A percentile compares a stretch with the other conserved stretches of the same genome.
phyloP scores from a whole-genome alignment of 495 filamentous ascomycete species.

The Xylaria palmicola region DNA sequence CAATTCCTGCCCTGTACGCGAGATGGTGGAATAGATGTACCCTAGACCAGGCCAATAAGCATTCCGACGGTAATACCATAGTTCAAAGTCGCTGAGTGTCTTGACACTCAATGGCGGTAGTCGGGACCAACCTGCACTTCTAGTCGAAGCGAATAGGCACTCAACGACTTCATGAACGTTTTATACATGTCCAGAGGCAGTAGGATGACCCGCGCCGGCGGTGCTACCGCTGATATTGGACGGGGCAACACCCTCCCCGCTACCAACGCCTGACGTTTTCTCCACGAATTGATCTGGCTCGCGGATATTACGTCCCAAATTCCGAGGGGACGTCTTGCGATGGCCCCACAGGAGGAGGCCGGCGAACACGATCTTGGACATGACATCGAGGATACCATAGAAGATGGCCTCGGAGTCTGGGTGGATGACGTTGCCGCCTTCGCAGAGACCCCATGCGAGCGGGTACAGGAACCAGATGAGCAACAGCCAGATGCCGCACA shows the following conservation, averaged over 20 bases:
- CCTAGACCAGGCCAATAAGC: too few species aligned
- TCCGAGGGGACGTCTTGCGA: constrained; percentile 50
- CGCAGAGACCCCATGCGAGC: constrained; percentile 63
- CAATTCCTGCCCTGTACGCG: too few species aligned
- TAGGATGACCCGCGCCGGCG: constrained; percentile 1
- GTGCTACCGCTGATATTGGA: constrained; percentile 4
- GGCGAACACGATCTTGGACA: constrained; percentile 58
- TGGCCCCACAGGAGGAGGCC: constrained; percentile 52
- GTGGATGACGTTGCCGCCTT: constrained; percentile 66
- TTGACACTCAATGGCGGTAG: too few species aligned
- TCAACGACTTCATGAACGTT: background rate
- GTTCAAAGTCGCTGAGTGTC: too few species aligned
- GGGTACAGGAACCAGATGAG: constrained; percentile 68
- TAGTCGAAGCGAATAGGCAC: too few species aligned
- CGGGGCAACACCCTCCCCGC: background rate
- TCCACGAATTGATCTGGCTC: constrained; percentile 26
- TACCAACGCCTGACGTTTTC: background rate
- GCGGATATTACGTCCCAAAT: constrained; percentile 44
- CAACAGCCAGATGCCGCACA: constrained; percentile 50
- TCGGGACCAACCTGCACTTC: background rate
- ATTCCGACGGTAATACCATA: too few species aligned
- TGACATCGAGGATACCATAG: constrained; percentile 65
- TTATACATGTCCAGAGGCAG: background rate
- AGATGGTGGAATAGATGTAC: too few species aligned
- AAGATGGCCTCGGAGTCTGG: constrained; percentile 66